Conservation (phyloP, 2,329 filamentous ascomycete genomes). For the Chrysoporthe deuterocubensis region DNA sequence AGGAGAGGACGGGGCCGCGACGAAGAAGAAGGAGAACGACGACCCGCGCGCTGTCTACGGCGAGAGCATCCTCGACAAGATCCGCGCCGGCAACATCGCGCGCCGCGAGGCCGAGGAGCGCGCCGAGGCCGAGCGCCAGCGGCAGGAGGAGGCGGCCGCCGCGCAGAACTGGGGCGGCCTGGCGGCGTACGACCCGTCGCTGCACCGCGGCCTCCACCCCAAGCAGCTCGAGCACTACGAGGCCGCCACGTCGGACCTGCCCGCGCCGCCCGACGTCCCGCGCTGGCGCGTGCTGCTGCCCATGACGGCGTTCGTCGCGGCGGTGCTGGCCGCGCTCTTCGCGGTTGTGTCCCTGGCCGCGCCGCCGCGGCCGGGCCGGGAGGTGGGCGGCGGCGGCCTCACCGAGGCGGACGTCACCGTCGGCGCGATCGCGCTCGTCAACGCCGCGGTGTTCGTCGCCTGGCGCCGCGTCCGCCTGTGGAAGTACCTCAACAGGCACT, state of each 20-base stretch:
- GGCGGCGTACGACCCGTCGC: slow-evolving; percentile 35
- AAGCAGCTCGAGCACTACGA: slow-evolving; percentile 47
- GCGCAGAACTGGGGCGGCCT: slow-evolving; percentile 46
- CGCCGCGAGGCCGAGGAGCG: slow-evolving; percentile 53
- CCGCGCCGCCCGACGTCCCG: slow-evolving; percentile 56
- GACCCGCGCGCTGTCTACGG: slow-evolving; percentile 54
- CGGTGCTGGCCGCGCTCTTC: slow-evolving; percentile 48
- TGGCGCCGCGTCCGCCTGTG: slow-evolving; percentile 71
- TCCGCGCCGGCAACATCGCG: slow-evolving; percentile 58
- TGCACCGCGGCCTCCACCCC: slow-evolving; percentile 32
- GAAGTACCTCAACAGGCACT: slow-evolving; percentile 69
- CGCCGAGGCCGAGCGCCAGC: slow-evolving; percentile 45
- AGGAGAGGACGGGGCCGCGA: slow-evolving; percentile 32
- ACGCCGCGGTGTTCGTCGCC: slow-evolving; percentile 57
- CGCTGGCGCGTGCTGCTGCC: slow-evolving; percentile 60
- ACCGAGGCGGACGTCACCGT: slow-evolving; percentile 68
- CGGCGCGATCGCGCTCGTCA: slow-evolving; percentile 62
- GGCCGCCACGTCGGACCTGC: slow-evolving; percentile 53
- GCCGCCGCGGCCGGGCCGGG: background rate
- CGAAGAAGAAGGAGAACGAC: slow-evolving; percentile 39
- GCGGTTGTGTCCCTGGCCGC: slow-evolving; percentile 43
- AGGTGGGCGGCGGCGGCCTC: slow-evolving; percentile 42
- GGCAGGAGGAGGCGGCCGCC: slow-evolving; percentile 46
- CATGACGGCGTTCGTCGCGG: slow-evolving; percentile 51
- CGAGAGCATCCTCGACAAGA: slow-evolving; percentile 58